Conservation (phyloP, 2,329 filamentous ascomycete genomes). For the Hymenoscyphus scutula region DNA sequence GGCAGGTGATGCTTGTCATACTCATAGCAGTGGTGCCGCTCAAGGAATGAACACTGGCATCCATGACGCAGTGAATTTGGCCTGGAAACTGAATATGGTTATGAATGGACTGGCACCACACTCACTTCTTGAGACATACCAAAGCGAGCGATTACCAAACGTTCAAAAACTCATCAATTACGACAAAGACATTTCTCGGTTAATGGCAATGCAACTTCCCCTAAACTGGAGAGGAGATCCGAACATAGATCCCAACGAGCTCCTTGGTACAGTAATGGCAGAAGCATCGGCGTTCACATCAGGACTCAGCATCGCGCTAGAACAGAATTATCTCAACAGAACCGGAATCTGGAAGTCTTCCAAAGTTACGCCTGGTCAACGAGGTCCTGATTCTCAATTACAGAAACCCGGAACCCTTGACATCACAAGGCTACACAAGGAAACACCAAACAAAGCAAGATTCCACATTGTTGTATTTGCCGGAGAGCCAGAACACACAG, state of each 20-base stretch:
- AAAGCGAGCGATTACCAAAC: constrained; percentile 47
- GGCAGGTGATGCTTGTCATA: constrained; percentile 56
- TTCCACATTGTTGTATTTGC: constrained; percentile 46
- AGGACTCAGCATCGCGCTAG: constrained; percentile 58
- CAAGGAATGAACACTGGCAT: constrained; percentile 58
- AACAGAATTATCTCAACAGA: constrained; percentile 45
- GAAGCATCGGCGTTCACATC: constrained; percentile 61
- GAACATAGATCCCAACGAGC: constrained; percentile 42
- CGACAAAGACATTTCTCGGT: constrained; percentile 40
- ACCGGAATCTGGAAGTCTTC: constrained; percentile 22
- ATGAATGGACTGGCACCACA: constrained; percentile 44
- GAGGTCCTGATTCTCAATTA: constrained; percentile 47
- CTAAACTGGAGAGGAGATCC: constrained; percentile 42
- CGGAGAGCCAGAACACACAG: constrained; percentile 36
- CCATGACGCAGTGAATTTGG: constrained; percentile 60
- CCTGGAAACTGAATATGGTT: constrained; percentile 56
- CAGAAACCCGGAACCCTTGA: constrained; percentile 46
- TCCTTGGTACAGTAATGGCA: constrained; percentile 54
- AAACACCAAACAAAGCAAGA: constrained; percentile 42
- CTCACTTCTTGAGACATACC: constrained; percentile 51
- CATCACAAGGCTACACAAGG: constrained; percentile 42
- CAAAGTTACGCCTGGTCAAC: constrained; percentile 40
- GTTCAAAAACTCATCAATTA: constrained; percentile 42
- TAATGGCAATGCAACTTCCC: constrained; percentile 43
- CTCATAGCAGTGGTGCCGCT: constrained; percentile 60